phyloP scores from a whole-genome alignment of 305 asterid species.

The Fraxinus floribunda region DNA sequence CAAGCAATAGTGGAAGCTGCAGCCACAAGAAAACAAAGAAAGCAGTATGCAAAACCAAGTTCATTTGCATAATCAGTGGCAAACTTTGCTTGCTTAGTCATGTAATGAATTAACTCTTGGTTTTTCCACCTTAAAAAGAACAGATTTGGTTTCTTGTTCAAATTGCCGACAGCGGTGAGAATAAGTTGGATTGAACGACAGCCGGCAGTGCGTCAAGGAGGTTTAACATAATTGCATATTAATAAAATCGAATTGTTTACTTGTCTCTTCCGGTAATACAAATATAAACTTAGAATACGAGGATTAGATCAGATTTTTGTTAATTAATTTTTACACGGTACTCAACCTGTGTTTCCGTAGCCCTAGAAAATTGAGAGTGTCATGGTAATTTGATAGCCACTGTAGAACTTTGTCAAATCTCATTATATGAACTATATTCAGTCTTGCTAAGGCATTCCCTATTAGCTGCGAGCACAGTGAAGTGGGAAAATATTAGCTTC shows the following conservation, averaged over 20 bases:
- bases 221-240: not conserved
- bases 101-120: not conserved
- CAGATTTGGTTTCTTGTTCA: not conserved
- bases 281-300: not conserved
- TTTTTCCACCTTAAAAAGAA: not conserved
- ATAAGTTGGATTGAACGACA: not conserved
- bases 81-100: not conserved
- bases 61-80: not conserved
- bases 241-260: not conserved
- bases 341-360: not conserved
- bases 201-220: not conserved
- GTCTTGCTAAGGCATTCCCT: not conserved
- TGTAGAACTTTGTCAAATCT: not conserved
- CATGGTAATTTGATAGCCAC: not conserved
- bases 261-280: not conserved
- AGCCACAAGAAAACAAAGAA: not conserved
- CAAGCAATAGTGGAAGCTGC: not conserved
- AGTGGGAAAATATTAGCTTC: not conserved
- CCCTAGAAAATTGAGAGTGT: not conserved
- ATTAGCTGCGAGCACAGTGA: not conserved
- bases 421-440: not conserved
- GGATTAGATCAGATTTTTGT: not conserved
- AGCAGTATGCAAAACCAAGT: not conserved
- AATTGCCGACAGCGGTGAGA: not conserved
- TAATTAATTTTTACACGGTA: not conserved